Conservation (phyloP, 176 grass and related monocot genomes). For the Oryza nivara region DNA sequence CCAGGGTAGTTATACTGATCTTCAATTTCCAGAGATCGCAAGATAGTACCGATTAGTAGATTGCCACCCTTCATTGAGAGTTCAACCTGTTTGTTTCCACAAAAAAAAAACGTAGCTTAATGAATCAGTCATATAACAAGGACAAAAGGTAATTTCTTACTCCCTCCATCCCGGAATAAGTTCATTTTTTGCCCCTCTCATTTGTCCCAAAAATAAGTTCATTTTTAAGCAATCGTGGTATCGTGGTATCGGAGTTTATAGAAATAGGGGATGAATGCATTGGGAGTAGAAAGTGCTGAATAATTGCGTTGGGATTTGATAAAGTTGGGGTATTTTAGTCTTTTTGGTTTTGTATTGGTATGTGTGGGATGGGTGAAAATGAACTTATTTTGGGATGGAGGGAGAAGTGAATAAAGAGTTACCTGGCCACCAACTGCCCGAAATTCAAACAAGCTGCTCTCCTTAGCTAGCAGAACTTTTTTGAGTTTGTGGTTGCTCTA, state of each 20-base stretch:
- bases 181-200: no score
- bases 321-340: no score
- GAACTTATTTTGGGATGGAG: no score
- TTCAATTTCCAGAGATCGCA: conserved; percentile 95
- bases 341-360: no score
- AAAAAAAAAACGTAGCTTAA: conserved; percentile 1
- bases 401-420: conserved; percentile 20
- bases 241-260: no score
- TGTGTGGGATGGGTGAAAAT: no score
- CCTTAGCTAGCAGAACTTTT: conserved; percentile 77
- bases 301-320: no score
- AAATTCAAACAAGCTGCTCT: conserved; percentile 90
- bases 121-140: conserved; percentile 9
- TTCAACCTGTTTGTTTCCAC: conserved; percentile 74
- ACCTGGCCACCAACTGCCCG: conserved; percentile 94
- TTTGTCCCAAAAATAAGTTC: no score
- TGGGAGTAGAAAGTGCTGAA: no score
- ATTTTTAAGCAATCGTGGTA: no score
- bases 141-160: neutral
- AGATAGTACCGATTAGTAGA: conserved; percentile 86
- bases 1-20: conserved; percentile 72
- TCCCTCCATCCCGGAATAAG: no score
- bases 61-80: conserved; percentile 80
- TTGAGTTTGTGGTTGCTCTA: conserved; percentile 76
- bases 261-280: no score